Percentiles rank a stretch among this genome's conserved stretches.
These are phyloP conservation scores for Exsudoporus frostii DNA, from an alignment of 768 basidiomycete species.

Conservation along the genomic window DNA sequence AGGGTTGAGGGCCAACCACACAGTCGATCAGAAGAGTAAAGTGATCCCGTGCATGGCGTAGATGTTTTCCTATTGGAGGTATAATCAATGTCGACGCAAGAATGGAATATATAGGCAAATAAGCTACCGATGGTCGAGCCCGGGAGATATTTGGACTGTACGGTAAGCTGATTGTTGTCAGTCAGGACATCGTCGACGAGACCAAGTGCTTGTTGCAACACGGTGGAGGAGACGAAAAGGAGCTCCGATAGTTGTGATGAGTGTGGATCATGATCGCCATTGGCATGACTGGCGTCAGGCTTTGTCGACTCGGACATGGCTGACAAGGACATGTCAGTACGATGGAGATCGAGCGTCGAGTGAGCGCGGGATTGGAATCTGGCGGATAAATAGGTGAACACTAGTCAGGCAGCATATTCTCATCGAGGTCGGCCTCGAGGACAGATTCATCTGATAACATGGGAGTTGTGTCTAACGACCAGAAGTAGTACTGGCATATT, in stretches of 20 bases:
- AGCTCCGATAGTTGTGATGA: constrained; percentile 48
- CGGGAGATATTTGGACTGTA: constrained; percentile 71
- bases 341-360: neutral
- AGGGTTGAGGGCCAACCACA: constrained; percentile 43
- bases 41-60: constrained; percentile 84
- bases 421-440: constrained; percentile 25
- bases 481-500: constrained; percentile 41
- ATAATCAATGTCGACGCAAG: neutral
- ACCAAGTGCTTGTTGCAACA: constrained; percentile 72
- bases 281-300: constrained; percentile 10
- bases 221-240: constrained; percentile 60
- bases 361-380: neutral
- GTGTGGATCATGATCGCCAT: neutral
- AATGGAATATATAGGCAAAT: neutral
- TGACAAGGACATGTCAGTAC: constrained; percentile 5
- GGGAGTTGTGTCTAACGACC: neutral
- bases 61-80: constrained; percentile 65
- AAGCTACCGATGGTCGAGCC: constrained; percentile 80
- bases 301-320: constrained; percentile 24
- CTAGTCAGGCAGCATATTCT: constrained; percentile 13
- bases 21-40: constrained; percentile 65
- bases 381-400: constrained; percentile 17
- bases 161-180: constrained; percentile 66
- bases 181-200: constrained; percentile 63
- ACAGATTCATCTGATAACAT: constrained; percentile 15